Conservation (phyloP, 768 basidiomycete species). For the Leccinum pellstonianum region DNA sequence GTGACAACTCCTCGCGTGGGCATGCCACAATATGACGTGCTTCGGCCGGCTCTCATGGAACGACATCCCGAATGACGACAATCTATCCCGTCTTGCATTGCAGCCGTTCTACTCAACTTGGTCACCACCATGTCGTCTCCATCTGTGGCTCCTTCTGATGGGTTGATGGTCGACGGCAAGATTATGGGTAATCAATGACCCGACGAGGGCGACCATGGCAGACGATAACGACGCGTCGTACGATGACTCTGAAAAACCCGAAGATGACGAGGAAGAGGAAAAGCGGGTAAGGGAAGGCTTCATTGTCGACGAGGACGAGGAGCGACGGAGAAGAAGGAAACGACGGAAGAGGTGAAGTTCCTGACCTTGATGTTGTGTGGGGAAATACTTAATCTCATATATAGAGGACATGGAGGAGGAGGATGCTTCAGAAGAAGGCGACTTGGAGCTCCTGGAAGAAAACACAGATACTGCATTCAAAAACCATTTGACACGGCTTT, state of each 20-base stretch:
- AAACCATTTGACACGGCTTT: constrained; percentile 69
- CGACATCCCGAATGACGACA: not conserved
- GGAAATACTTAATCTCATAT: constrained; percentile 12
- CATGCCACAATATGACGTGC: not conserved
- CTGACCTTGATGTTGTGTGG: constrained; percentile 6
- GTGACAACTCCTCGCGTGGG: not conserved
- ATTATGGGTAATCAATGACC: constrained; percentile 53
- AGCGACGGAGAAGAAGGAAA: constrained; percentile 57
- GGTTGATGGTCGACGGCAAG: constrained; percentile 47
- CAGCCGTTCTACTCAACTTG: constrained; percentile 13
- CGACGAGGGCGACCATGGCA: constrained; percentile 52
- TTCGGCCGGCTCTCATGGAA: not conserved
- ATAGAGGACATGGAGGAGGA: constrained; percentile 45
- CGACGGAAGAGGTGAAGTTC: constrained; percentile 57
- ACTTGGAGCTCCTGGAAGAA: constrained; percentile 80
- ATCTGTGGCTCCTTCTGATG: constrained; percentile 36
- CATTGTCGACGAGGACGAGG: constrained; percentile 84
- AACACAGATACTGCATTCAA: constrained; percentile 83
- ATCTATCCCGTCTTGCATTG: not conserved
- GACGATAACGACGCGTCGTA: constrained; percentile 49
- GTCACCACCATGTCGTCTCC: constrained; percentile 56
- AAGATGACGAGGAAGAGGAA: constrained; percentile 87
- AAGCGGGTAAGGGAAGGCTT: constrained; percentile 81
- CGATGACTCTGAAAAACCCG: constrained; percentile 86
- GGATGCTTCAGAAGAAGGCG: constrained; percentile 78